Base-by-base conservation (phyloP, 2,329 filamentous ascomycete species). In the Colletotrichum tropicale region DNA sequence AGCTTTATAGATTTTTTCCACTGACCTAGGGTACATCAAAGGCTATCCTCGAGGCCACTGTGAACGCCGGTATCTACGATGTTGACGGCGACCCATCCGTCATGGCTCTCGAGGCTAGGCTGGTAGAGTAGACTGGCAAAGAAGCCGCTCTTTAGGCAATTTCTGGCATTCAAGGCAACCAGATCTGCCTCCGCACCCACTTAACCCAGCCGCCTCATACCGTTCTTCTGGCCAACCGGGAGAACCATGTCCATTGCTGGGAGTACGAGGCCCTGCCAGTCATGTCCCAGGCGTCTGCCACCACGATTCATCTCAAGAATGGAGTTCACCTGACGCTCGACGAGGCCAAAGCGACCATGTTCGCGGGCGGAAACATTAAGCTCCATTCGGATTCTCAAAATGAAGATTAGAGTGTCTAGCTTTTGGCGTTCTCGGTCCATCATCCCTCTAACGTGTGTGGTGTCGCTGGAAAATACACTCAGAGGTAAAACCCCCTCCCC, bases 361-460 rank as follows among this genome's bases (percentile, higher is more conserved):
- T 56, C 16, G 52, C 21, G 2, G 52, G 26, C 9, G 52, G 13
- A 3, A 16, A 56, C 12, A 56, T 21, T 26, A 21, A 56, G 52
- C 0, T 21, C 0, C 52, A 0, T 26, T 26, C 21, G 10, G 24
- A 16, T 56, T 4, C n/a, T 0, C 52, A 8, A 1, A 55, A 26
- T 0, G 10, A 55, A 0, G 0, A 16, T 0, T 8, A 18, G 36
- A 0, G 0, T 8, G 52, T 55, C 0, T 26, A 26, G 26, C 21
- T 10, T 0, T 43, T 8, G n/a, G 0, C 12, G n/a, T 26, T 0
- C 0, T 16, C 12, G 26, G 52, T 56, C 52, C 52, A 56, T 26
- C 26, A n/a, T 56, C 1, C 52, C 52, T 1, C 52, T 21, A 9
- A 56, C 52, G 0, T 21, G 52, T 16, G 52, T 56, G n/a, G 52